Evolutionary conservation across 805 yeast species (phyloP).

Genomic region (Wickerhamiella sorbophila): DNA sequence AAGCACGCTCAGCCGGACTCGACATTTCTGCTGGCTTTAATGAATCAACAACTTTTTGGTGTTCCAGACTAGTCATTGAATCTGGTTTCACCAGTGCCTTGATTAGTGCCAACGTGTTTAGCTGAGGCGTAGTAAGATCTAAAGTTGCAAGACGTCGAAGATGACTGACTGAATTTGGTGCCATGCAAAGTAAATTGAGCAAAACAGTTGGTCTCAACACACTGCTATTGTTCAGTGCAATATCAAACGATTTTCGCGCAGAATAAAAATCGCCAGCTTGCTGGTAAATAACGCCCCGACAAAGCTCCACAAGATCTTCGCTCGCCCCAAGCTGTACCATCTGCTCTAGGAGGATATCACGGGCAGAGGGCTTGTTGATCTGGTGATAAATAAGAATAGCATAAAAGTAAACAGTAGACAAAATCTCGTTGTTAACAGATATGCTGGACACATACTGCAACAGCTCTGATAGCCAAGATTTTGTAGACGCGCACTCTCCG

Average conservation of each 20-base stretch:
- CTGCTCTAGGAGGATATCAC: background rate
- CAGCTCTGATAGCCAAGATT: constrained; percentile 1
- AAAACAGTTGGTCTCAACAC: background rate
- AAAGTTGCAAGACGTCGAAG: background rate
- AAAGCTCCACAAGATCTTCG: background rate
- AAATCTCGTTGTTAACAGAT: background rate
- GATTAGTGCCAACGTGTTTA: background rate
- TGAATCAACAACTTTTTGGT: background rate
- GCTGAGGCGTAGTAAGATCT: background rate
- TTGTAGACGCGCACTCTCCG: background rate
- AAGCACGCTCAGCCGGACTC: background rate
- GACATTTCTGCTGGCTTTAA: background rate
- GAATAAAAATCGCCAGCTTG: background rate
- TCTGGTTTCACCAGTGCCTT: background rate
- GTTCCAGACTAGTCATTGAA: background rate
- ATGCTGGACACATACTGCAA: background rate
- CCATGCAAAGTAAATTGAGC: background rate
- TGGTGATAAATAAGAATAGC: constrained; percentile 1
- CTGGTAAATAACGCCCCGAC: constrained; percentile 2
- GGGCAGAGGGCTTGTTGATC: background rate
- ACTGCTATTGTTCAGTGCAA: background rate
- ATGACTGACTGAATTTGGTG: background rate
- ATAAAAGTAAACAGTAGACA: background rate
- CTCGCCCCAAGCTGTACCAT: background rate
- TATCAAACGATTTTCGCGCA: background rate